Base-by-base conservation (phyloP, 2,329 filamentous ascomycete species). In the Hypoxylon sp. region DNA sequence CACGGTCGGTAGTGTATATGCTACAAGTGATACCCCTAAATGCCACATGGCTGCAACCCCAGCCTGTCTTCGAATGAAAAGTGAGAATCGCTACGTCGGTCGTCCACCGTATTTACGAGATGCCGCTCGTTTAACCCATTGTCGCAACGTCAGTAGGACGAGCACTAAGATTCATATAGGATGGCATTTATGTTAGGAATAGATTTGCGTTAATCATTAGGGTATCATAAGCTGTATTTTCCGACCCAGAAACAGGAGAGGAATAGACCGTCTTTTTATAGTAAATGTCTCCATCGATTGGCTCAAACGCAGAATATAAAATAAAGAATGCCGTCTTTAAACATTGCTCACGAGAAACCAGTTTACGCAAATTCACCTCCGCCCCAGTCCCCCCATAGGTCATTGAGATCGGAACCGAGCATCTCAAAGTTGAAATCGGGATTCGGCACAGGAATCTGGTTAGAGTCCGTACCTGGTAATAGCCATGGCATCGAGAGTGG, bases 371-470 rank as follows among this genome's bases (percentile, higher is more conserved):
- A 72, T 48, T 74, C 75, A 37, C 51, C 57, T 9, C 58, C 65
- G 10, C 63, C 72, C 73, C 72, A 78, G 53, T 86, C 85, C 44
- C 84, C 85, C 86, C 86, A 88, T 58, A 88, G 79, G 70, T 87
- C 85, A 66, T 87, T 86, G 55, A 88, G 75, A 68, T 87, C 86
- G 59, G 86, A 80, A 3, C 85, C 86, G 53, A 87, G 77, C 47
- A 85, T 77, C 72, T 87, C 86, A 54, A 87, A 81, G 71, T 82
- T 87, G 65, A 86, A 85, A 63, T 87, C 86, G 31, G 85, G 82
- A 69, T 86, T 86, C 51, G 85, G 83, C 0, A 76, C 74, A 42
- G 77, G 74, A 37, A 78, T 71, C 71, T 80, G 77, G 51, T 80
- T 75, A 42, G 72, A 65, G 53, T 79, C 76, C 1, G 74, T 65